phyloP scores from a whole-genome alignment of 2,329 filamentous ascomycete species.

The Chaetomium olivaceum region DNA sequence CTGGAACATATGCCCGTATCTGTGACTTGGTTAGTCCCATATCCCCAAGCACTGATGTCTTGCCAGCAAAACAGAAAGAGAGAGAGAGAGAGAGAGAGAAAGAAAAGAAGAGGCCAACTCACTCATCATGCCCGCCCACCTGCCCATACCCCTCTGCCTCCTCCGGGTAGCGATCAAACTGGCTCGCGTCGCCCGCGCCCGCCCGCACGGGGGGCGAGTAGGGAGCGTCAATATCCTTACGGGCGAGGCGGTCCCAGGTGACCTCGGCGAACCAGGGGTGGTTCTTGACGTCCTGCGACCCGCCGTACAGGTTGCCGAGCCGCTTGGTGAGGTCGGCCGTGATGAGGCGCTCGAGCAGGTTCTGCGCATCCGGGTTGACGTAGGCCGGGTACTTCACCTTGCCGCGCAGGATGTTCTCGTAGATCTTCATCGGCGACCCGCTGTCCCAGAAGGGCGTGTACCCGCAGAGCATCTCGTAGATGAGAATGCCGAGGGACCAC shows the following conservation, averaged over 20 bases:
- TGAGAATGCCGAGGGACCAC: conserved; percentile 98
- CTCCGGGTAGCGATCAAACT: conserved; percentile 97
- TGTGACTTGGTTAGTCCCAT: conserved; percentile 39
- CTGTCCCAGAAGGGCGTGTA: conserved; percentile 99
- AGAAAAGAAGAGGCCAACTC: conserved; percentile 47
- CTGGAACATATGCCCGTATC: conserved; percentile 71
- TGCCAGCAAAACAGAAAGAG: not conserved
- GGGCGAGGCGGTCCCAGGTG: conserved; percentile 90
- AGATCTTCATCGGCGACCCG: conserved; percentile 97
- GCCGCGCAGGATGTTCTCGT: conserved; percentile 97
- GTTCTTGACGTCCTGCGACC: conserved; percentile 88
- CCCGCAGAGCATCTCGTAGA: conserved; percentile 99
- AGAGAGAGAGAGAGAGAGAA: not conserved
- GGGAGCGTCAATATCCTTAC: conserved; percentile 97
- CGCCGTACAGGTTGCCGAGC: conserved; percentile 88
- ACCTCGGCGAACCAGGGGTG: conserved; percentile 97
- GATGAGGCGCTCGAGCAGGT: conserved; percentile 88
- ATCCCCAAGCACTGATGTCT: not conserved
- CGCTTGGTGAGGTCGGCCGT: conserved; percentile 94
- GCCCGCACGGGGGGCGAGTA: conserved; percentile 96
- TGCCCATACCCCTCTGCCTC: conserved; percentile 90
- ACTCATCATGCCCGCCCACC: conserved; percentile 75
- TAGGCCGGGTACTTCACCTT: conserved; percentile 96
- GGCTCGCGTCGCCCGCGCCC: conserved; percentile 90
- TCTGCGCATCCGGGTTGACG: conserved; percentile 90